These are phyloP conservation scores for Boletus insuetus DNA, from an alignment of 768 basidiomycete species.

Conservation along the genomic window DNA sequence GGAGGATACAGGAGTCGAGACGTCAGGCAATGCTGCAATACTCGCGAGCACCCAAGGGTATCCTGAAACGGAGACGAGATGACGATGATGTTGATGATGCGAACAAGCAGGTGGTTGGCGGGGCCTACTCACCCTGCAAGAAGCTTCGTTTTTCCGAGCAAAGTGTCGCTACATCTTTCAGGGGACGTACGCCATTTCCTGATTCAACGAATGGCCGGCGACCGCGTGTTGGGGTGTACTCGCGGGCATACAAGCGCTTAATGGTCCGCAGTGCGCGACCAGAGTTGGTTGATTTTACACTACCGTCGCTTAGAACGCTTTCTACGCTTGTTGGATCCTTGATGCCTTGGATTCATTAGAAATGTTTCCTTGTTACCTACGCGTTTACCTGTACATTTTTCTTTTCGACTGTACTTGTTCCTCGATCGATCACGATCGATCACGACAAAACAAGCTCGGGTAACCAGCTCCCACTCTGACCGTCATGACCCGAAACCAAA, in stretches of 20 bases:
- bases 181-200: slow-evolving; percentile 14
- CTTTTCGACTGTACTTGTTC: background rate
- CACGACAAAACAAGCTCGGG: too few relatives aligned
- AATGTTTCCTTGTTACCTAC: background rate
- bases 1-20: slow-evolving; percentile 22
- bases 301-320: slow-evolving; percentile 32
- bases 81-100: slow-evolving; percentile 15
- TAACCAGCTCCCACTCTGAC: too few relatives aligned
- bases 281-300: slow-evolving; percentile 28
- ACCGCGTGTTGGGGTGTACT: slow-evolving; percentile 9
- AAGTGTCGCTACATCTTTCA: background rate
- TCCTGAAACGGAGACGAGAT: slow-evolving; percentile 29
- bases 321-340: slow-evolving; percentile 31
- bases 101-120: background rate
- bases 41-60: slow-evolving; percentile 24
- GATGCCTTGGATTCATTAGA: slow-evolving; percentile 29
- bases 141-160: slow-evolving; percentile 22
- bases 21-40: slow-evolving; percentile 29
- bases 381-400: background rate
- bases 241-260: slow-evolving; percentile 15
- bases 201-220: slow-evolving; percentile 16
- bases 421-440: background rate
- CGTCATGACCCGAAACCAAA: too few relatives aligned
- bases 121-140: slow-evolving; percentile 15
- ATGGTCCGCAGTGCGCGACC: slow-evolving; percentile 7